Evolutionary conservation across 2,329 filamentous ascomycete species (phyloP).

Genomic region (Periconia sp.): DNA sequence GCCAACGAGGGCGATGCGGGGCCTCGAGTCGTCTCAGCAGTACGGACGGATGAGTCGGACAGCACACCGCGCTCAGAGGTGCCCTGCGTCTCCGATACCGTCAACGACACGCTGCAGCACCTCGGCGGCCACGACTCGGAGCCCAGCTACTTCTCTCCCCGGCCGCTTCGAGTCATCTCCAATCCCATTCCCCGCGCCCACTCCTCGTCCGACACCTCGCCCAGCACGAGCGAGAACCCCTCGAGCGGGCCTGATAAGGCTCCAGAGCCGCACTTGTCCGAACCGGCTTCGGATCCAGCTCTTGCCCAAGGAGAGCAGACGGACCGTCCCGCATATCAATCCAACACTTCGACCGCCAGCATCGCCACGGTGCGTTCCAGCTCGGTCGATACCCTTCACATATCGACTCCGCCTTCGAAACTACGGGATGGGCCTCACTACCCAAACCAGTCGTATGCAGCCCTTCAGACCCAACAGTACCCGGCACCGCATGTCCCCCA

Average conservation of each 20-base stretch:
- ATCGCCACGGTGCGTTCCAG: slow-evolving; percentile 48
- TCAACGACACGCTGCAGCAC: slow-evolving; percentile 25
- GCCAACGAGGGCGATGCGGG: slow-evolving; percentile 8
- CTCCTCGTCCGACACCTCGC: slow-evolving; percentile 39
- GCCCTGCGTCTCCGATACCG: slow-evolving; percentile 37
- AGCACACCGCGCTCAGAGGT: slow-evolving; percentile 50
- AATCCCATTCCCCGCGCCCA: slow-evolving; percentile 37
- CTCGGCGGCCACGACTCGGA: slow-evolving; percentile 31
- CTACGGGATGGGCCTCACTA: slow-evolving; percentile 47
- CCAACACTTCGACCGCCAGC: slow-evolving; percentile 50
- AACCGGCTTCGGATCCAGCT: slow-evolving; percentile 19
- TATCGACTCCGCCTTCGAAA: slow-evolving; percentile 19
- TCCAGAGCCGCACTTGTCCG: too few relatives aligned
- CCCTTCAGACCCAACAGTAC: slow-evolving; percentile 55
- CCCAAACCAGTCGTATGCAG: slow-evolving; percentile 58
- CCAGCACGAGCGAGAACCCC: slow-evolving; percentile 33
- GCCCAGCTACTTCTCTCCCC: slow-evolving; percentile 48
- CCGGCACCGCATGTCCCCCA: slow-evolving; percentile 43
- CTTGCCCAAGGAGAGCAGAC: slow-evolving; percentile 15
- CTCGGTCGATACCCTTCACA: slow-evolving; percentile 30
- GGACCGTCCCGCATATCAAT: slow-evolving; percentile 47
- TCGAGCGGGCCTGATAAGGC: slow-evolving; percentile 35
- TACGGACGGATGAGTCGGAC: slow-evolving; percentile 34
- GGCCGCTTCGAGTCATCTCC: slow-evolving; percentile 42
- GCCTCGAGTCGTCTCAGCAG: slow-evolving; percentile 3